Conservation (phyloP, 805 yeast species). For the Sugiyamaella qingdaonensis region DNA sequence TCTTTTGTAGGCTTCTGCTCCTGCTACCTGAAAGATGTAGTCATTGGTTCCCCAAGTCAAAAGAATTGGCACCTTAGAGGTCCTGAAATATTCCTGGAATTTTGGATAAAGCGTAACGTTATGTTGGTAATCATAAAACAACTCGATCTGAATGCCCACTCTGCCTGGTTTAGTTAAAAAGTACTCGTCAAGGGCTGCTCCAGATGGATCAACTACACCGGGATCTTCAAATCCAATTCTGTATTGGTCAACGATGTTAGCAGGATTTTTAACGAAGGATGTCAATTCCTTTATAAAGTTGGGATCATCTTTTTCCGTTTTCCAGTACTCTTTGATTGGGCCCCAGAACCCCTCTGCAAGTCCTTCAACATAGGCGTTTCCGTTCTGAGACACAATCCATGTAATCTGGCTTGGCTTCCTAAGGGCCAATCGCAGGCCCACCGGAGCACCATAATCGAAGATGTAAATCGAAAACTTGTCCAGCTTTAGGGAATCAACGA, state of each 20-base stretch:
- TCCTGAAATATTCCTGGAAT: conserved; percentile 36
- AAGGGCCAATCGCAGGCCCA: conserved; percentile 38
- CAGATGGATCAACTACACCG: conserved; percentile 33
- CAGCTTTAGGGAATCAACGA: conserved; percentile 28
- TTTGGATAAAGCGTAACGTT: conserved; percentile 37
- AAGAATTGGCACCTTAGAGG: conserved; percentile 34
- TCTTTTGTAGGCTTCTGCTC: conserved; percentile 38
- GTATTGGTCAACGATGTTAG: conserved; percentile 32
- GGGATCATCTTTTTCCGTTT: conserved; percentile 13
- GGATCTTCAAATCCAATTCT: conserved; percentile 30
- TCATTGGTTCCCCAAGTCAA: conserved; percentile 43
- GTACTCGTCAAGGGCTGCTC: conserved; percentile 32
- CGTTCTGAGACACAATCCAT: conserved; percentile 39
- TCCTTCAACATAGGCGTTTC: conserved; percentile 44
- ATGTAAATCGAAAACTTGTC: conserved; percentile 28
- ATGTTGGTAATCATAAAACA: conserved; percentile 36
- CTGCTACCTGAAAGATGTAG: conserved; percentile 33
- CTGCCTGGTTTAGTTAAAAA: conserved; percentile 29
- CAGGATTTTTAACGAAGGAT: conserved; percentile 5
- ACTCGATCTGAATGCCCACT: conserved; percentile 32
- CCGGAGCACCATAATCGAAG: conserved; percentile 46
- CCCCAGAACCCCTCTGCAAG: conserved; percentile 38
- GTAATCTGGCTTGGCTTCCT: conserved; percentile 25
- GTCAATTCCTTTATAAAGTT: conserved; percentile 17
- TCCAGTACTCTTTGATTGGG: conserved; percentile 36